phyloP scores from a whole-genome alignment of 1,284 basidiomycete genomes.

The Cystobasidiaceae sp. region DNA sequence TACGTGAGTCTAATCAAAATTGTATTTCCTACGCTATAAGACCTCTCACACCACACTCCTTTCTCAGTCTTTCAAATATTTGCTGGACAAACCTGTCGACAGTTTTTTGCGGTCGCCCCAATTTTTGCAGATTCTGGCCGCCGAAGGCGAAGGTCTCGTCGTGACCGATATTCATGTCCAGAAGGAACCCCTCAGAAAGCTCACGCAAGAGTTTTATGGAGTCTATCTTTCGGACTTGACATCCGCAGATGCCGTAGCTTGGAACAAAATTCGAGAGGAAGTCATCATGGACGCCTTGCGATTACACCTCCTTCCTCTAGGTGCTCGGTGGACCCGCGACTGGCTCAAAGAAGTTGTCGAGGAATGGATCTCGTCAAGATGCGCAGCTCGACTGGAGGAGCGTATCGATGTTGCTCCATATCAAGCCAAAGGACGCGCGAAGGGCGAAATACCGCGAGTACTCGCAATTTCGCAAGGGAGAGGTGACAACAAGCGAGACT shows the following conservation, averaged over 20 bases:
- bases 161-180: slow-evolving; percentile 68
- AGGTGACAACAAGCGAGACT: slow-evolving; percentile 86
- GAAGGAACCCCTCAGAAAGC: slow-evolving; percentile 57
- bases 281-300: slow-evolving; percentile 74
- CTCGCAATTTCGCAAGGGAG: slow-evolving; percentile 91
- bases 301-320: slow-evolving; percentile 73
- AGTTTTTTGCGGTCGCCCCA: slow-evolving; percentile 67
- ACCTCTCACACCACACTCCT: not conserved
- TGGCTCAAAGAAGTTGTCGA: slow-evolving; percentile 86
- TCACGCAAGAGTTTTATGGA: slow-evolving; percentile 69
- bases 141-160: slow-evolving; percentile 82
- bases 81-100: slow-evolving; percentile 71
- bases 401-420: slow-evolving; percentile 38
- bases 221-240: slow-evolving; percentile 81
- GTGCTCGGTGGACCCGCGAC: slow-evolving; percentile 80
- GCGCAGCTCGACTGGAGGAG: slow-evolving; percentile 62
- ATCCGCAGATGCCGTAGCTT: slow-evolving; percentile 76
- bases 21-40: not conserved
- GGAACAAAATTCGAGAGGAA: slow-evolving; percentile 81
- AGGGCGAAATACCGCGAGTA: slow-evolving; percentile 58
- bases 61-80: slow-evolving; percentile 86
- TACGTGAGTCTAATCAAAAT: slow-evolving; percentile 59
- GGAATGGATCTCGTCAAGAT: slow-evolving; percentile 67
- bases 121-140: slow-evolving; percentile 85
- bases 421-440: slow-evolving; percentile 7